Conservation (phyloP, 1,284 basidiomycete genomes). For the Stygiomarasmius scandens region DNA sequence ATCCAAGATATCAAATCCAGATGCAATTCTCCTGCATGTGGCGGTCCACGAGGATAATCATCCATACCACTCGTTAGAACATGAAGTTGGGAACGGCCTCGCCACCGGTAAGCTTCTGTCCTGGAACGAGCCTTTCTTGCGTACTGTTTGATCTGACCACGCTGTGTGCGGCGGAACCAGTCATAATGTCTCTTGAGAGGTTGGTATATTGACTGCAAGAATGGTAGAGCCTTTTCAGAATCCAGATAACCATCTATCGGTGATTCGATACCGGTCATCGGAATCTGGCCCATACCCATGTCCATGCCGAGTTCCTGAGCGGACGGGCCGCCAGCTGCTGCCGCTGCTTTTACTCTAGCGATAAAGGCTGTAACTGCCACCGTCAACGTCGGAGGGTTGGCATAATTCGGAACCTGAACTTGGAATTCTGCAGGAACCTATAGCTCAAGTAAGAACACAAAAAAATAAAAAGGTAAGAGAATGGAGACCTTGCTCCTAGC, state of each 20-base stretch:
- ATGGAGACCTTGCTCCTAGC: slow-evolving; percentile 79
- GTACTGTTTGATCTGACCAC: slow-evolving; percentile 91
- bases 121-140: slow-evolving; percentile 79
- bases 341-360: slow-evolving; percentile 60
- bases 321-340: slow-evolving; percentile 43
- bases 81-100: slow-evolving; percentile 85
- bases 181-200: slow-evolving; percentile 89
- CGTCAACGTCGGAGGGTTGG: slow-evolving; percentile 91
- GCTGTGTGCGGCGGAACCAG: slow-evolving; percentile 94
- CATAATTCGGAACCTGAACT: slow-evolving; percentile 90
- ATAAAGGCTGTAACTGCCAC: slow-evolving; percentile 92
- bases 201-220: slow-evolving; percentile 79
- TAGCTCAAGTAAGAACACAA: slow-evolving; percentile 12
- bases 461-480: slow-evolving; percentile 1
- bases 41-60: slow-evolving; percentile 88
- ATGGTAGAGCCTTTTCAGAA: slow-evolving; percentile 63
- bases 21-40: slow-evolving; percentile 91
- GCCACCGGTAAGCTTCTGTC: slow-evolving; percentile 91
- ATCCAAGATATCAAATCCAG: slow-evolving; percentile 94
- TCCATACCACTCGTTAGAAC: slow-evolving; percentile 94
- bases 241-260: slow-evolving; percentile 53
- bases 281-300: slow-evolving; percentile 51
- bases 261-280: slow-evolving; percentile 36
- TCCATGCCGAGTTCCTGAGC: slow-evolving; percentile 68
- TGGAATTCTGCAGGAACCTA: slow-evolving; percentile 88